Base-by-base conservation (phyloP, 2,329 filamentous ascomycete species). In the Monosporascus sp. region DNA sequence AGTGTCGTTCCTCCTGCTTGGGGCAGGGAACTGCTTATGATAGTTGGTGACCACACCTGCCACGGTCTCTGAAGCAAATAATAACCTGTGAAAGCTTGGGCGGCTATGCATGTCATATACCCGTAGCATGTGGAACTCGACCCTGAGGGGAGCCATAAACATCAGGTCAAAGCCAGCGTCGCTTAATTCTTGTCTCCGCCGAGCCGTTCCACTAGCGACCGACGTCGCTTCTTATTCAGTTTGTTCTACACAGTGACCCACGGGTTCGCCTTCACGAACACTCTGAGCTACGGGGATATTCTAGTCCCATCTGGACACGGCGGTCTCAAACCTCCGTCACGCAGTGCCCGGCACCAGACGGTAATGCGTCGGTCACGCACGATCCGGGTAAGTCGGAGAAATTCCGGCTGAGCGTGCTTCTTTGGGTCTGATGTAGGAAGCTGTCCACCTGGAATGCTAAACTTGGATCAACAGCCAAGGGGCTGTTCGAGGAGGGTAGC, bases 241-340 rank as follows among this genome's bases (percentile, higher is more conserved):
- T 54, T 81, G 62, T 80, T 78, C 63, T 79, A 79, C 64, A 74
- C 74, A 1, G 58, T 70, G 11, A 67, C 72, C 1, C 72, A 73
- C 18, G 74, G 79, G 22, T 78, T 77, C 51, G 62, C 71, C 20
- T 75, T 80, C 53, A 72, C 78, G 67, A 80, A 79, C 59, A 75
- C 75, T 14, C 65, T 74, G 52, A 69, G 78, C 27, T 81, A 79
- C 69, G 81, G 77, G 75, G 57, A 60, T 11, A 57, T 70, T 18
- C 59, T 72, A 22, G 68, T 73, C 8, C 72, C 72, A 1, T 50
- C 64, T 9, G 71, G 70, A n/a, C 67, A 71, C 56, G 69, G 68
- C 17, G 67, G 70, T 45, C 67, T 72, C 25, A 50, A 48, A 50
- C 17, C 55, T 7, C 66, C 65, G 2, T 36, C 54, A 2, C 65